Evolutionary conservation across 768 basidiomycete species (phyloP).

Genomic region (Pleurotus ostreatus): DNA sequence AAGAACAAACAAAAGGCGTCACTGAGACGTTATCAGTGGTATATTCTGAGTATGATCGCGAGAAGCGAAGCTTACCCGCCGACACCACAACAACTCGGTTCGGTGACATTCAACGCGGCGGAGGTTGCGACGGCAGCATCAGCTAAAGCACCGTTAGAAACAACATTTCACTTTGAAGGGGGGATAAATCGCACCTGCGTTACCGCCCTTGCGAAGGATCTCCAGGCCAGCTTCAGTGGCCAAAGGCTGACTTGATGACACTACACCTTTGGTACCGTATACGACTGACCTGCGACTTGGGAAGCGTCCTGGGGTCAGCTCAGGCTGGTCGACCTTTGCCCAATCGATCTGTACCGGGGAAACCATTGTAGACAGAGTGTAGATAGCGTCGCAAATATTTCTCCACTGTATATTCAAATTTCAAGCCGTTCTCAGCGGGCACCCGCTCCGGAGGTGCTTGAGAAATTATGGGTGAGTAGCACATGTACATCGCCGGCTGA

Average conservation of each 20-base stretch:
- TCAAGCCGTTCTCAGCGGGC: conserved; percentile 4
- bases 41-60: background rate
- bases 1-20: conserved; percentile 94
- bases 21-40: conserved; percentile 29
- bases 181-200: conserved; percentile 64
- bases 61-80: conserved; percentile 61
- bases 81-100: conserved; percentile 87
- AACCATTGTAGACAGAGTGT: conserved; percentile 21
- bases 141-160: conserved; percentile 38
- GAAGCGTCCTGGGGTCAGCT: conserved; percentile 65
- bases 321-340: conserved; percentile 64
- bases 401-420: no score
- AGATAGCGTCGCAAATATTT: background rate
- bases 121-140: conserved; percentile 95
- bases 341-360: conserved; percentile 39
- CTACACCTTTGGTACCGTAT: conserved; percentile 82
- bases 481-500: no score
- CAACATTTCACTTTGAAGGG: background rate
- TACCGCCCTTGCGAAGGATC: conserved; percentile 89
- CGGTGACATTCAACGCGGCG: conserved; percentile 89
- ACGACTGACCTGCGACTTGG: conserved; percentile 83
- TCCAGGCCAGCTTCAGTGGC: conserved; percentile 91
- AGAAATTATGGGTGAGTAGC: background rate
- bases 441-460: conserved; percentile 2
- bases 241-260: conserved; percentile 86